Conservation (phyloP, 192 early-diverging fungal species). For the Coemansia aciculifera region DNA sequence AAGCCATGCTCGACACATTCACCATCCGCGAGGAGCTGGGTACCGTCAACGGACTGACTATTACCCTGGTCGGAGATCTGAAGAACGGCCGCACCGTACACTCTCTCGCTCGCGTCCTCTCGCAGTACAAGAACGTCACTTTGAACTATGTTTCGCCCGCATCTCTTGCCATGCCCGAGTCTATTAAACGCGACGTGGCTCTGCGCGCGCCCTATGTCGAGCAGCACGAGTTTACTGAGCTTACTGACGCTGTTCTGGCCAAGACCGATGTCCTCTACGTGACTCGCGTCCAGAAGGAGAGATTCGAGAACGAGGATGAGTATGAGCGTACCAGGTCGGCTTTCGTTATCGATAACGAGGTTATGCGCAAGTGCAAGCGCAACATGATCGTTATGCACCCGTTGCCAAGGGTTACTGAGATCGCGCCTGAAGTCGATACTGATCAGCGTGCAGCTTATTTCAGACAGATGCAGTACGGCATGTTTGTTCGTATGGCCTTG, state of each 20-base stretch:
- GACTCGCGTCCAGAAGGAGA: conserved; percentile 95
- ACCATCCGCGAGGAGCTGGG: conserved; percentile 95
- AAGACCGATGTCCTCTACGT: conserved; percentile 95
- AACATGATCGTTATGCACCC: conserved; percentile 99
- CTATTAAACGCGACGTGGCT: conserved; percentile 70
- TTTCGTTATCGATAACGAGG: conserved; percentile 86
- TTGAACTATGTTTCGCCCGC: conserved; percentile 89
- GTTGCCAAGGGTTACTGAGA: conserved; percentile 90
- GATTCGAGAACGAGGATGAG: conserved; percentile 74
- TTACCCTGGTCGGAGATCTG: conserved; percentile 95
- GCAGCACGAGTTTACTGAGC: conserved; percentile 67
- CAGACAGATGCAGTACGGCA: conserved; percentile 96
- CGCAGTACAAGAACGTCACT: conserved; percentile 86
- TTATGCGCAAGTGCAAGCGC: conserved; percentile 82
- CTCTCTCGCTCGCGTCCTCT: conserved; percentile 84
- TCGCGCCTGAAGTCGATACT: conserved; percentile 97
- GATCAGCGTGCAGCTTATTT: conserved; percentile 98
- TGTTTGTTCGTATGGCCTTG: conserved; percentile 98
- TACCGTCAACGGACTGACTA: conserved; percentile 92
- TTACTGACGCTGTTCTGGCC: conserved; percentile 78
- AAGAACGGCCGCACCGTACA: conserved; percentile 98
- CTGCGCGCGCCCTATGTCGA: conserved; percentile 58
- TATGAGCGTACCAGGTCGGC: conserved; percentile 77
- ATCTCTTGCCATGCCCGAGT: conserved; percentile 82
- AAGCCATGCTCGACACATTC: conserved; percentile 94